Conservation (phyloP, 1,139 yeast genomes). For the Yamadazyma triangularis region DNA sequence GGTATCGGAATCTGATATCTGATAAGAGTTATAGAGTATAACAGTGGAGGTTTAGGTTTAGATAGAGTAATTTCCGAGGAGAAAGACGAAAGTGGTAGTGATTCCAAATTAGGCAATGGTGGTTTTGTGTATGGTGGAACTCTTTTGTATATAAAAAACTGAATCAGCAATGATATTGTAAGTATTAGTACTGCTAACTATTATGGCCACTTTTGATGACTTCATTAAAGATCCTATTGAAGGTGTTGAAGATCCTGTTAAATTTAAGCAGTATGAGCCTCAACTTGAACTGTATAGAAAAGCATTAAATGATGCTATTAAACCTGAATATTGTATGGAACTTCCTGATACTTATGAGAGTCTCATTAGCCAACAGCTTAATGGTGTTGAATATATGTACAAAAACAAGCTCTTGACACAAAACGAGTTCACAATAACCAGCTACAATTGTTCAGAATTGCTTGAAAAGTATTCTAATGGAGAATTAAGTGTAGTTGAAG, state of each 20-base stretch:
- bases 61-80: no score
- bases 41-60: no score
- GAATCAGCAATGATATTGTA: no score
- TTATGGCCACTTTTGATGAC: slow-evolving; percentile 20
- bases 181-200: not conserved
- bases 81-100: no score
- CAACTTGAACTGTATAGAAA: slow-evolving; percentile 46
- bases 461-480: slow-evolving; percentile 8
- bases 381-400: slow-evolving; percentile 40
- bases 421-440: not conserved
- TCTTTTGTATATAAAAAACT: no score
- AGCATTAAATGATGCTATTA: slow-evolving; percentile 35
- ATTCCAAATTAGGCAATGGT: no score
- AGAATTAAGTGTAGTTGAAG: slow-evolving; percentile 34
- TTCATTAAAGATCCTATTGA: slow-evolving; percentile 29
- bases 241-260: slow-evolving; percentile 34
- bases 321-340: slow-evolving; percentile 38
- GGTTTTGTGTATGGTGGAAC: no score
- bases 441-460: not conserved
- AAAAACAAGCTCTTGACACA: slow-evolving; percentile 32
- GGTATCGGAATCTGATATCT: no score
- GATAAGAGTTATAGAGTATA: no score
- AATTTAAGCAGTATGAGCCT: slow-evolving; percentile 38
- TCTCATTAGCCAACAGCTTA: slow-evolving; percentile 39
- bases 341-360: slow-evolving; percentile 38